Conservation (phyloP, 129 eudicot species). For the Glebionis coronaria region DNA sequence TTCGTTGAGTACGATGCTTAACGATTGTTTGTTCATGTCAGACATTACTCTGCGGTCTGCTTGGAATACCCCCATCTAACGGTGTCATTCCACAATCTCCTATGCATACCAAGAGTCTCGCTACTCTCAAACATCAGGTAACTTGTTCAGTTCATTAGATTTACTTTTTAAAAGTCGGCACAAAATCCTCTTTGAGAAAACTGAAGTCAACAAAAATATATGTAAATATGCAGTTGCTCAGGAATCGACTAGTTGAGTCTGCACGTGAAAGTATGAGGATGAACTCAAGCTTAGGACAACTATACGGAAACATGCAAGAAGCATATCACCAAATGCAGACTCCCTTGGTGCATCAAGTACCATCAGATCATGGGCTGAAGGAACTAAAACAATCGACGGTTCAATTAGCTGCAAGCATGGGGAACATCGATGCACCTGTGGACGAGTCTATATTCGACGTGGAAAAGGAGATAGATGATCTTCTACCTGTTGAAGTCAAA, state of each 20-base stretch:
- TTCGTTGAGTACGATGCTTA: conserved; percentile 9
- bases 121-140: conserved; percentile 98
- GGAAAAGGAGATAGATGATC: conserved; percentile 92
- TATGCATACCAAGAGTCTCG: conserved; percentile 98
- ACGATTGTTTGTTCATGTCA: conserved; percentile 24
- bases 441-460: conserved; percentile 85
- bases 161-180: background rate
- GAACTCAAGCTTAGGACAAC: conserved; percentile 80
- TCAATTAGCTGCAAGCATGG: conserved; percentile 79
- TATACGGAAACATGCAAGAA: conserved; percentile 96
- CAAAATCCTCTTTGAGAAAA: background rate
- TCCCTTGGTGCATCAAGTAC: conserved; percentile 77
- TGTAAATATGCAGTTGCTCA: conserved; percentile 61
- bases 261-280: conserved; percentile 75
- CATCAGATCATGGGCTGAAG: conserved; percentile 72
- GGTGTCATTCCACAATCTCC: conserved; percentile 99
- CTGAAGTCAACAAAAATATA: background rate
- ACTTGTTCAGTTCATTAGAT: background rate
- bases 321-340: conserved; percentile 96
- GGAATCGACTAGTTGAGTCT: conserved; percentile 73
- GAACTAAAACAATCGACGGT: conserved; percentile 86
- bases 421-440: conserved; percentile 82
- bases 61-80: conserved; percentile 94
- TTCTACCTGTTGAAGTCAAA: conserved; percentile 91
- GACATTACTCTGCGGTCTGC: conserved; percentile 85